Percentiles rank a stretch among this genome's conserved stretches.
Evolutionary conservation across 1,284 basidiomycete genomes (phyloP).

Genomic region (Pterula multifida): DNA sequence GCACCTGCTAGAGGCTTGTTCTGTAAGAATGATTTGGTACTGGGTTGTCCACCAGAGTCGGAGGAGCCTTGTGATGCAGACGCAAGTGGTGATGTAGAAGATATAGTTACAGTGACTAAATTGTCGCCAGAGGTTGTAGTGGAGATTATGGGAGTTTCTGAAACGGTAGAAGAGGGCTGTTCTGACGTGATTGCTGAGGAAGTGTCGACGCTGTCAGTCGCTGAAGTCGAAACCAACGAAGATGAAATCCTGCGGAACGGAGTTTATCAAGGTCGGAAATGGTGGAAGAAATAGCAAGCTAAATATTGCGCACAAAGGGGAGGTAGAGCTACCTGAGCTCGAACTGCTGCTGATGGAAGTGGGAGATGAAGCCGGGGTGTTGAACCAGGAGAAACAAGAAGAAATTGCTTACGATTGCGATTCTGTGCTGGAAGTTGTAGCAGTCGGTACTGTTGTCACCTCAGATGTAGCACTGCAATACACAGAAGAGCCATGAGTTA

Average conservation of each 20-base stretch:
- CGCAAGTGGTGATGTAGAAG: slow-evolving; percentile 4
- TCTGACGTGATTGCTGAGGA: background rate
- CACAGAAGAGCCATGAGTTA: too few species aligned
- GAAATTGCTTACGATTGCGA: background rate
- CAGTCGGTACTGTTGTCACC: background rate
- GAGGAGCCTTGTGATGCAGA: slow-evolving; percentile 1
- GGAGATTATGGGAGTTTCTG: slow-evolving; percentile 1
- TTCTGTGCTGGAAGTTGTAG: background rate
- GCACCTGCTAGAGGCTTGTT: slow-evolving; percentile 31
- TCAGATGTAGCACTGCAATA: background rate
- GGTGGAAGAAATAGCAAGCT: too few species aligned
- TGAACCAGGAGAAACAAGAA: background rate
- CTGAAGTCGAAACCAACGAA: background rate
- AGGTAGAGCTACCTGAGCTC: background rate
- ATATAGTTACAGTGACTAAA: slow-evolving; percentile 10
- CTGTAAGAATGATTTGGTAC: slow-evolving; percentile 24
- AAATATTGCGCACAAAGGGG: background rate
- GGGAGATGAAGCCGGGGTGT: background rate
- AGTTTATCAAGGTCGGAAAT: background rate
- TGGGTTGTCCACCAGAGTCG: slow-evolving; percentile 7
- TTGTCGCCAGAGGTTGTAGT: slow-evolving; percentile 2
- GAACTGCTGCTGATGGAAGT: background rate
- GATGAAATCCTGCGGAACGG: background rate
- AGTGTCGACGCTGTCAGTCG: background rate
- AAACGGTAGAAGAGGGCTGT: slow-evolving; percentile 2